Conservation (phyloP, 2,329 filamentous ascomycete genomes). For the Colletotrichum zoysiae region DNA sequence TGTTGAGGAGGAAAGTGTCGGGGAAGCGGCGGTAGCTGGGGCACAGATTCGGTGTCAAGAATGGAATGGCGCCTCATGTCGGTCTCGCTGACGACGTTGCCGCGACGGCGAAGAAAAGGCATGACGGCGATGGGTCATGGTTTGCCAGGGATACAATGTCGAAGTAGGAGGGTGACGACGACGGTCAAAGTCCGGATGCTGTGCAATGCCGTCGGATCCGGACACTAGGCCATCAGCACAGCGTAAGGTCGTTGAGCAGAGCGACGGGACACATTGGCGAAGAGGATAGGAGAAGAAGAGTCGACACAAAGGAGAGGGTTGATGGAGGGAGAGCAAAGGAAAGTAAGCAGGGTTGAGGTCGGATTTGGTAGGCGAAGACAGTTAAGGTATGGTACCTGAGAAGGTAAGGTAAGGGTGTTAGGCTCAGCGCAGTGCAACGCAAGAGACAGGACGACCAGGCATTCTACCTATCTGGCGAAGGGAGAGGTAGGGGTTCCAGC, state of each 20-base stretch:
- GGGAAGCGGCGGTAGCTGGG: conserved; percentile 45
- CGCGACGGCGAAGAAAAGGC: conserved; percentile 73
- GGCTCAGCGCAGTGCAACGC: conserved; percentile 28
- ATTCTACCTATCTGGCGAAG: conserved; percentile 17
- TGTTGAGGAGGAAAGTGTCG: conserved; percentile 38
- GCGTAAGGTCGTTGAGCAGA: conserved; percentile 6
- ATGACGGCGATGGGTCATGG: conserved; percentile 60
- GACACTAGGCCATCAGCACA: conserved; percentile 38
- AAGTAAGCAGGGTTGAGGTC: conserved; percentile 19
- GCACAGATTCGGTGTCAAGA: conserved; percentile 49
- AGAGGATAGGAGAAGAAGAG: neutral
- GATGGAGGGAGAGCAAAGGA: conserved; percentile 15
- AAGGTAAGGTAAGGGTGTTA: conserved; percentile 20
- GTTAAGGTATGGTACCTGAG: conserved; percentile 20
- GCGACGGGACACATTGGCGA: conserved; percentile 23
- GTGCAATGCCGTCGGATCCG: conserved; percentile 33
- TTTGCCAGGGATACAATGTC: conserved; percentile 40
- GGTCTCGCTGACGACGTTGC: conserved; percentile 69
- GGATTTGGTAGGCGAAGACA: conserved; percentile 18
- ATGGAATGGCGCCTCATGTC: conserved; percentile 68
- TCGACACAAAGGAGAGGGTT: conserved; percentile 7
- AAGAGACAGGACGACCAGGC: conserved; percentile 31
- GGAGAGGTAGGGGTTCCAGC: conserved; percentile 14
- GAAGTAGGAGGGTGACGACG: conserved; percentile 32
- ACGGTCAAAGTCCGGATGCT: conserved; percentile 20